Evolutionary conservation across 2,329 filamentous ascomycete genomes (phyloP).

Genomic region (Ceratocystiopsis sp.): DNA sequence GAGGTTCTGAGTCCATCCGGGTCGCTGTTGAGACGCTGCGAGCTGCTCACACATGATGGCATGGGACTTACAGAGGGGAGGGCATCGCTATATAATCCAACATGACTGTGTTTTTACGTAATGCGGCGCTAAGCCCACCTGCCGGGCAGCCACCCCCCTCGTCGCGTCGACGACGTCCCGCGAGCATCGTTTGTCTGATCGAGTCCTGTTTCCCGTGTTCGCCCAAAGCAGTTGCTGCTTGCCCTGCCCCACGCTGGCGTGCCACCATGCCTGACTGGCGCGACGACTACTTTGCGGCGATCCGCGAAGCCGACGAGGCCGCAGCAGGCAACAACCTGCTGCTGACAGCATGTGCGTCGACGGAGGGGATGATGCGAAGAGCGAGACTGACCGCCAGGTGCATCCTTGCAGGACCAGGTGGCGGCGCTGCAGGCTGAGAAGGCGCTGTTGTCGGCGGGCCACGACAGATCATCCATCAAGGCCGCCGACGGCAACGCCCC

Average conservation of each 20-base stretch:
- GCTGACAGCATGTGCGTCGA: conserved; percentile 56
- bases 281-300: conserved; percentile 60
- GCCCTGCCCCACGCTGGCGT: neutral
- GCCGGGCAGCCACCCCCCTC: too few relatives aligned
- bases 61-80: too few relatives aligned
- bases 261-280: conserved; percentile 51
- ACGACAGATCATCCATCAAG: too few relatives aligned
- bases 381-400: conserved; percentile 26
- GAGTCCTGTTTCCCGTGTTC: neutral
- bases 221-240: neutral
- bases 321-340: conserved; percentile 44
- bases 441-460: conserved; percentile 4
- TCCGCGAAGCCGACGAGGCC: conserved; percentile 57
- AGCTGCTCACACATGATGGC: too few relatives aligned
- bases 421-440: conserved; percentile 44
- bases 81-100: too few relatives aligned
- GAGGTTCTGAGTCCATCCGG: too few relatives aligned
- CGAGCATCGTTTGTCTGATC: neutral
- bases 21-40: too few relatives aligned
- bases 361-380: too few relatives aligned
- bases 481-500: neutral
- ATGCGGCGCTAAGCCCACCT: too few relatives aligned
- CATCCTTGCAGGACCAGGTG: conserved; percentile 49
- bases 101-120: too few relatives aligned
- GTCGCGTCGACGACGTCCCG: too few relatives aligned